Conservation (phyloP, 768 basidiomycete genomes). For the Pleurotus djamor region DNA sequence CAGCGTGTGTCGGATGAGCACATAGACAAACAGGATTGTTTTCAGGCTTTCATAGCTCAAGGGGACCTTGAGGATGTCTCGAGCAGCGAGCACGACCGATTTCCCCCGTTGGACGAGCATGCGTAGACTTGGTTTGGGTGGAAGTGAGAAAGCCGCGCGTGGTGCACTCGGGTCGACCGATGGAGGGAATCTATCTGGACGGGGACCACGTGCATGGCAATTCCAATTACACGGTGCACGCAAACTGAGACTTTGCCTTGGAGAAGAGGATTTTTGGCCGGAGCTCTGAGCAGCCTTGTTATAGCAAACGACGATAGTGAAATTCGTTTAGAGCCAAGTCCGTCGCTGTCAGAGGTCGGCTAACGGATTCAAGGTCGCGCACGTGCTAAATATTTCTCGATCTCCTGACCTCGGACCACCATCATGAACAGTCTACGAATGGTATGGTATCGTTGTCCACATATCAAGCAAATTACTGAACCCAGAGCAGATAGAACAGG, state of each 20-base stretch:
- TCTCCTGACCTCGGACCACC: not conserved
- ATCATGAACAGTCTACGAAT: slow-evolving; percentile 53
- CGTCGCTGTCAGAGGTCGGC: too few species aligned
- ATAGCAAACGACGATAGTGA: not conserved
- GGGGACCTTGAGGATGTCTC: slow-evolving; percentile 5
- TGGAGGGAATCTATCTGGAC: not conserved
- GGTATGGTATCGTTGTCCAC: slow-evolving; percentile 30
- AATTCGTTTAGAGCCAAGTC: too few species aligned
- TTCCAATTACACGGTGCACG: too few species aligned
- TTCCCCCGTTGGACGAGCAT: not conserved
- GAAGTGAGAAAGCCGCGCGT: not conserved
- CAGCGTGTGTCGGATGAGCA: slow-evolving; percentile 47
- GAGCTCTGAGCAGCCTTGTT: not conserved
- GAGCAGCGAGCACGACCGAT: slow-evolving; percentile 1
- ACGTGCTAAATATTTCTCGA: not conserved
- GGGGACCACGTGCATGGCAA: too few species aligned
- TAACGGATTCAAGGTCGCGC: not conserved
- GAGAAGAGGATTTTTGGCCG: too few species aligned
- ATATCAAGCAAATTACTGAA: not conserved
- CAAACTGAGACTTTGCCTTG: too few species aligned
- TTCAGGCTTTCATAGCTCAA: slow-evolving; percentile 46
- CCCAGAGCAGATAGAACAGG: slow-evolving; percentile 56
- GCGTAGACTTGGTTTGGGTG: not conserved
- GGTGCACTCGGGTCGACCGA: slow-evolving; percentile 1
- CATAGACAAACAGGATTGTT: slow-evolving; percentile 56